Base-by-base conservation (phyloP, 2,329 filamentous ascomycete species). In the Emericellopsis cladophorae region DNA sequence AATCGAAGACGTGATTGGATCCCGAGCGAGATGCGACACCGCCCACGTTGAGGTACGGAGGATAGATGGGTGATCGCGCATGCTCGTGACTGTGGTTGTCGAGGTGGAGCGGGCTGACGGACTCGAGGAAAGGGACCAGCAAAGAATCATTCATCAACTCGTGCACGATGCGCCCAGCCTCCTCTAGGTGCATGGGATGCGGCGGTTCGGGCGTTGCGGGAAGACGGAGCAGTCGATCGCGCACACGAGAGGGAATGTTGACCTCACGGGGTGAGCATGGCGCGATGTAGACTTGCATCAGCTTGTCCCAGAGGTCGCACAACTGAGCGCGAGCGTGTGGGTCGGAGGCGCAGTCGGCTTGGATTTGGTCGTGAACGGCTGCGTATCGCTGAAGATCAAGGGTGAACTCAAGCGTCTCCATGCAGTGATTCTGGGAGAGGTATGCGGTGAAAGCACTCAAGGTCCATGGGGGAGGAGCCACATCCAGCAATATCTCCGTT, bases 91-190 rank as follows among this genome's bases (percentile, higher is more conserved):
- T 61, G 14, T 49, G 43, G 9, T 52, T 48, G 11, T 66, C 62
- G 1, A 59, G 51, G 40, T 58, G 60, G 40, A 50, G 49, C 2
- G 64, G 54, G 5, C 63, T 52, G n/a, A 74, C 62, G 1, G 72
- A 74, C 46, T 95, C 90, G 41, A 96, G 71, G 56, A 96, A 98
- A 0, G 90, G 89, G 1, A 95, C 80, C 40, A 96, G 70, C 1
- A 96, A 85, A 4, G 89, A 95, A 57, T 96, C 92, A 52, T 95
- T 93, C 89, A 98, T 96, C 42, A 98, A 68, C 51, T 96, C 92
- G 58, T 90, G 89, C 33, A 95, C 85, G 45, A 95, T 93, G 46
- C 76, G 74, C 21, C 94, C 84, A 16, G 92, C 88, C 39, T 84
- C 75, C 45, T 93, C 83, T 14, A 98, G 68, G 41, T 79, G 76